phyloP scores from a whole-genome alignment of 129 eudicot genomes.

The Kitagawia praeruptora region DNA sequence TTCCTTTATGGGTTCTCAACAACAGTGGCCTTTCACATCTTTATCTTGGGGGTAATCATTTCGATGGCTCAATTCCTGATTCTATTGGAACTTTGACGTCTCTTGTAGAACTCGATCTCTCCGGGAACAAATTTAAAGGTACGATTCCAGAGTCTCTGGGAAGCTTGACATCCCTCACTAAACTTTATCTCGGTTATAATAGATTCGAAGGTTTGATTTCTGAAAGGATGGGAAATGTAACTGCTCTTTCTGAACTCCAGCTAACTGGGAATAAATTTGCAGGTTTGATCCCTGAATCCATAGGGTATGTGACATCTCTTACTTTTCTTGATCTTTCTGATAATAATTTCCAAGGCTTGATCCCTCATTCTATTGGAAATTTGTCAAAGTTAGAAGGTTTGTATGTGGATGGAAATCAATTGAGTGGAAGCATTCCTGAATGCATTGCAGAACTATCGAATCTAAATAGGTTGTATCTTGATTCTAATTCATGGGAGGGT shows the following conservation, averaged over 20 bases:
- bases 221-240: background rate
- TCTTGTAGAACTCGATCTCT: too few relatives aligned
- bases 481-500: background rate
- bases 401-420: background rate
- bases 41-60: background rate
- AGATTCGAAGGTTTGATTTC: background rate
- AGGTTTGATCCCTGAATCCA: background rate
- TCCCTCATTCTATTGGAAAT: background rate
- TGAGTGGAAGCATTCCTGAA: background rate
- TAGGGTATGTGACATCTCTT: background rate
- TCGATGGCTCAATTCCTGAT: too few relatives aligned
- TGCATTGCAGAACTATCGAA: background rate
- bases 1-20: background rate
- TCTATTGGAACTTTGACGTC: too few relatives aligned
- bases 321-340: background rate
- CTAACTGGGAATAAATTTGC: background rate
- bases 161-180: background rate
- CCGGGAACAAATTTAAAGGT: too few relatives aligned
- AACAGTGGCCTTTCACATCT: background rate
- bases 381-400: background rate
- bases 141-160: background rate
- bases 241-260: slow-evolving; percentile 6
- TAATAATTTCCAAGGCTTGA: background rate
- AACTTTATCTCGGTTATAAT: background rate
- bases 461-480: background rate